These are phyloP conservation scores for Astraeus odoratus DNA, from an alignment of 768 basidiomycete species.

Conservation along the genomic window DNA sequence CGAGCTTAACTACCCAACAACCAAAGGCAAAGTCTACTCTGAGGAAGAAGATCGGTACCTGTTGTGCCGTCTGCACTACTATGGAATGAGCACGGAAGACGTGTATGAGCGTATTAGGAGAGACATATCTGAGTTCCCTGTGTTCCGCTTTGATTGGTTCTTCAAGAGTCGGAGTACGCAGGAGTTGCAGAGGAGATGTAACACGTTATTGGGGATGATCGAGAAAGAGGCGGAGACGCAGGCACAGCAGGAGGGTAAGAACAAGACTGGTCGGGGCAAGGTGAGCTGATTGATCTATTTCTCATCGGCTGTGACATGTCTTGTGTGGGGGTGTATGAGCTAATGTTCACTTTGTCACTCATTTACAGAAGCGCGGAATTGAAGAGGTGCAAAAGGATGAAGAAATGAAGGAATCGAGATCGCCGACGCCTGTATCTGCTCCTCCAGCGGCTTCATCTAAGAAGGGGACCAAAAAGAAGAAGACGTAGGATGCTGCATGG, in stretches of 20 bases:
- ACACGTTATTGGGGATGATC: conserved; percentile 83
- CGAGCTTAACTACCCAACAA: conserved; percentile 89
- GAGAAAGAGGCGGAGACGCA: conserved; percentile 79
- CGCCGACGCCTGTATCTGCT: conserved; percentile 51
- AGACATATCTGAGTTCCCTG: conserved; percentile 94
- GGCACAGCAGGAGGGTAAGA: conserved; percentile 60
- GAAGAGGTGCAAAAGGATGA: conserved; percentile 55
- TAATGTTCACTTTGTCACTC: too few species aligned
- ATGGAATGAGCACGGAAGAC: conserved; percentile 84
- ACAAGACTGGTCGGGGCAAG: conserved; percentile 60
- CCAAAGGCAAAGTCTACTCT: conserved; percentile 93
- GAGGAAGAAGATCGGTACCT: conserved; percentile 98
- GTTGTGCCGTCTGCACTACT: conserved; percentile 81
- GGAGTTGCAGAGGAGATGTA: conserved; percentile 83
- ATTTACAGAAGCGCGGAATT: conserved; percentile 60
- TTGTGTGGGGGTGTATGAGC: too few species aligned
- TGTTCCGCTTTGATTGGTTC: conserved; percentile 98
- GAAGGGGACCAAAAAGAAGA: conserved; percentile 63
- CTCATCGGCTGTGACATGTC: too few species aligned
- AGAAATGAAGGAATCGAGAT: conserved; percentile 45
- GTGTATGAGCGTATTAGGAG: conserved; percentile 94
- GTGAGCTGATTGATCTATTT: conserved; percentile 28
- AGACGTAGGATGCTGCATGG: too few species aligned
- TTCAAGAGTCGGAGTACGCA: conserved; percentile 89
- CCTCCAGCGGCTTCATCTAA: conserved; percentile 44